Base-by-base conservation (phyloP, 371 early-diverging fungal genomes). In the Cokeromyces recurvatus region DNA sequence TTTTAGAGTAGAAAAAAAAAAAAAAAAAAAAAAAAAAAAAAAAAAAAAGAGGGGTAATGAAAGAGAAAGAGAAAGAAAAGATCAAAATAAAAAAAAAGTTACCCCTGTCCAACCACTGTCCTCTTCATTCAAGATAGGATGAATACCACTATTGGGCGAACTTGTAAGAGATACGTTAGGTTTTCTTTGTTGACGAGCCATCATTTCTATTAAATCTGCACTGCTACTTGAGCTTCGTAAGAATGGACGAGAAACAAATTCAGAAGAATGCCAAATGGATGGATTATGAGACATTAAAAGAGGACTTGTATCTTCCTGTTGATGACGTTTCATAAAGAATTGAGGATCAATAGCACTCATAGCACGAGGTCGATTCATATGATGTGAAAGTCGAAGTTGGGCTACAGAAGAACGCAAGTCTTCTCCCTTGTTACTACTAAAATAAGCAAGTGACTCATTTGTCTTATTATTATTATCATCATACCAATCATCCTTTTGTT, bases 331-430 rank as follows among this genome's bases (percentile, higher is more conserved):
- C 16, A 41, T 32, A n/a, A n/a, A n/a, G n/a, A n/a, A n/a, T 37
- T 31, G 32, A 36, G 54, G 59, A 36, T 64, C 64, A 12, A 55
- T 60, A 36, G 77, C 71, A 31, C 81, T 75, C 56, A 77, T 69
- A 43, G 76, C 78, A 15, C 77, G 63, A 19, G 78, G 77, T 48
- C 76, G 38, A 29, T 29, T 29, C 29, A 29, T 5, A 29, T 29
- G 29, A 19, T 45, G 46, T 16, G 29, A 19, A 8, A 38, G 22
- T 20, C 51, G 35, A 29, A 49, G 38, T 22, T 43, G 58, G 10
- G 55, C 43, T 34, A 53, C 39, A 20, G 56, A 56, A 10, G 53
- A 52, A 32, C 38, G 57, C 32, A 51, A 41, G 37, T 48, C 62
- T 55, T 51, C 51, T 62, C 55, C 62, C 45, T 43, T 40, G 44